phyloP scores from a whole-genome alignment of 1,139 yeast species.

The Zygosaccharomyces pseudobailii region DNA sequence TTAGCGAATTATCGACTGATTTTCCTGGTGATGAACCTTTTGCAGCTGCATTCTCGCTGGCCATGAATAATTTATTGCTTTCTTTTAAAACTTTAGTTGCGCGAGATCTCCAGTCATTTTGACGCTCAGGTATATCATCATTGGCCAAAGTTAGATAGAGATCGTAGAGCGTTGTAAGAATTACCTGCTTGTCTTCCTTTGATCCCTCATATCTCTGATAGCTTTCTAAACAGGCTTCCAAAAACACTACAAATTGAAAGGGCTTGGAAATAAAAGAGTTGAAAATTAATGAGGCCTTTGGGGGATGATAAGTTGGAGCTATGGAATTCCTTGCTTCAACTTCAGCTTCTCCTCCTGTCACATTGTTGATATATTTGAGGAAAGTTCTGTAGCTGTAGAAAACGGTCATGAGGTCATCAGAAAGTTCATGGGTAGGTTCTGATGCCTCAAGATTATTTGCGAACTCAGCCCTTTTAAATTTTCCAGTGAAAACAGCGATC shows the following conservation, averaged over 20 bases:
- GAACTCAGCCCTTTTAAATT: slow-evolving; percentile 47
- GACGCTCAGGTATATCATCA: slow-evolving; percentile 36
- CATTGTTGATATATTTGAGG: slow-evolving; percentile 50
- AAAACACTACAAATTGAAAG: slow-evolving; percentile 83
- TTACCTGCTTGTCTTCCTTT: slow-evolving; percentile 61
- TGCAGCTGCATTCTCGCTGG: slow-evolving; percentile 5
- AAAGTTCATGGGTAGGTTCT: slow-evolving; percentile 3
- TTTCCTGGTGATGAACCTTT: slow-evolving; percentile 6
- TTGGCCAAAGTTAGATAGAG: slow-evolving; percentile 65
- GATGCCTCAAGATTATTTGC: slow-evolving; percentile 8
- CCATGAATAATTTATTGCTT: slow-evolving; percentile 32
- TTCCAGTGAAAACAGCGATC: slow-evolving; percentile 86
- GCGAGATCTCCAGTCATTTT: slow-evolving; percentile 55
- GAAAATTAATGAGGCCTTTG: slow-evolving; percentile 82
- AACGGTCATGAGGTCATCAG: slow-evolving; percentile 36
- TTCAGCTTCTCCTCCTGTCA: slow-evolving; percentile 1
- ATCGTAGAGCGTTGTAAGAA: slow-evolving; percentile 75
- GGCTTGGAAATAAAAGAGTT: slow-evolving; percentile 82
- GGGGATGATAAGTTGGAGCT: slow-evolving; percentile 80
- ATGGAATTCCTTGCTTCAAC: not conserved
- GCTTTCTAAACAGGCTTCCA: slow-evolving; percentile 84
- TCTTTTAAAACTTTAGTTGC: slow-evolving; percentile 51
- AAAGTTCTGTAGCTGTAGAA: slow-evolving; percentile 71
- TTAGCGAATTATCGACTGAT: slow-evolving; percentile 51
- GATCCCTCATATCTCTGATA: slow-evolving; percentile 74